phyloP scores from a whole-genome alignment of 2,329 filamentous ascomycete species.

The Hirsutella rhossiliensis region DNA sequence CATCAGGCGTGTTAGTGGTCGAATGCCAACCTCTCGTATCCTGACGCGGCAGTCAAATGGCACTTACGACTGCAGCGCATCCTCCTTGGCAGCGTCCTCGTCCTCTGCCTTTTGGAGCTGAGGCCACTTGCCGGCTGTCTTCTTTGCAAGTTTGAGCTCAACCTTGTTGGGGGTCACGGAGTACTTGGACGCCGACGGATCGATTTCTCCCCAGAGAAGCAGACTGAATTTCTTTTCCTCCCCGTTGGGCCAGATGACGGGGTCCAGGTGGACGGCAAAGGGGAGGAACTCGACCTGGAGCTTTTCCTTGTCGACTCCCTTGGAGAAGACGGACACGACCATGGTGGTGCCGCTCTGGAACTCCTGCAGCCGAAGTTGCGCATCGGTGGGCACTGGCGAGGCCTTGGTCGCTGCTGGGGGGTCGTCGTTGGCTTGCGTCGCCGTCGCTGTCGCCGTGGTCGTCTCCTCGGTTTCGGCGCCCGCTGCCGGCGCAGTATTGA shows the following conservation, averaged over 20 bases:
- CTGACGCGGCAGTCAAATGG: too few relatives aligned
- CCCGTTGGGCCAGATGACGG: constrained; percentile 25
- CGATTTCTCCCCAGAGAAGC: constrained; percentile 53
- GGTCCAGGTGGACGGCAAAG: constrained; percentile 13
- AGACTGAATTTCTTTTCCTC: constrained; percentile 52
- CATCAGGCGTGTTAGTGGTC: too few relatives aligned
- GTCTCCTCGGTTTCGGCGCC: not conserved
- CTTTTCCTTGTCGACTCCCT: constrained; percentile 26
- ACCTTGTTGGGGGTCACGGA: constrained; percentile 67
- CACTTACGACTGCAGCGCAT: too few relatives aligned
- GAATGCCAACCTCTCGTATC: too few relatives aligned
- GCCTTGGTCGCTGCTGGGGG: not conserved
- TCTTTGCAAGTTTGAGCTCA: constrained; percentile 63
- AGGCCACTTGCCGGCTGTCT: constrained; percentile 56
- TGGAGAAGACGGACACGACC: constrained; percentile 29
- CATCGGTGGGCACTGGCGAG: constrained; percentile 9
- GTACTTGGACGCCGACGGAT: constrained; percentile 45
- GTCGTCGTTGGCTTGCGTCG: not conserved
- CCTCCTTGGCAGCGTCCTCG: not conserved
- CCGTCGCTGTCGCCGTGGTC: not conserved
- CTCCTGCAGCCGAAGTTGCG: constrained; percentile 17
- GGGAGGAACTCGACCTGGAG: constrained; percentile 24
- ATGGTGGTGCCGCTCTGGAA: constrained; percentile 23
- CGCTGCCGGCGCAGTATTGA: not conserved
- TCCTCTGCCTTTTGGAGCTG: constrained; percentile 10